Conservation (phyloP, 2,329 filamentous ascomycete species). For the Aspergillus neotritici region DNA sequence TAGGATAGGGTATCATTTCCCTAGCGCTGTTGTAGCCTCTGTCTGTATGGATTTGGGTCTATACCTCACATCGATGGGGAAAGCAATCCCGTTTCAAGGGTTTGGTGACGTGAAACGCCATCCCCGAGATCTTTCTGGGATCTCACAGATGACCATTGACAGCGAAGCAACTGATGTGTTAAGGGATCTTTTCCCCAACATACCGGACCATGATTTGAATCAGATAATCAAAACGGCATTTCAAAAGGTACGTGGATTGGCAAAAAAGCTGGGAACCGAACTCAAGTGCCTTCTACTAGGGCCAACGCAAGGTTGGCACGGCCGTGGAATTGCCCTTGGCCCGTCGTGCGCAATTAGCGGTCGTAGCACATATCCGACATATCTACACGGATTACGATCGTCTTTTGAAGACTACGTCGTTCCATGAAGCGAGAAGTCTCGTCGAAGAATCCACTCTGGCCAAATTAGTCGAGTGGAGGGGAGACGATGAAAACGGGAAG, state of each 20-base stretch:
- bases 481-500: constrained; percentile 50
- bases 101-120: constrained; percentile 20
- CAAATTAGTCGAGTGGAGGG: constrained; percentile 58
- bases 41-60: constrained; percentile 48
- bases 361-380: constrained; percentile 58
- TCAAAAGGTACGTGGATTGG: constrained; percentile 44
- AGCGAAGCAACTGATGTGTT: constrained; percentile 56
- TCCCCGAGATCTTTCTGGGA: constrained; percentile 25
- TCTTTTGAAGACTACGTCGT: constrained; percentile 49
- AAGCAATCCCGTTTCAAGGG: constrained; percentile 36
- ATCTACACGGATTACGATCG: constrained; percentile 58
- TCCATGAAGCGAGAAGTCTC: constrained; percentile 49
- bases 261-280: constrained; percentile 13
- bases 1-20: constrained; percentile 59
- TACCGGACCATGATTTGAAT: constrained; percentile 53
- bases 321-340: constrained; percentile 50
- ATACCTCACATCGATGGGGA: constrained; percentile 44
- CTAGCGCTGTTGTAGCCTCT: constrained; percentile 52
- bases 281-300: constrained; percentile 29
- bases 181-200: constrained; percentile 58
- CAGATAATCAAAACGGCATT: constrained; percentile 57
- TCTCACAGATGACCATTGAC: constrained; percentile 45
- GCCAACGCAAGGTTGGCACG: constrained; percentile 54
- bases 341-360: constrained; percentile 56
- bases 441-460: constrained; percentile 53